These are phyloP conservation scores for Poa annua DNA, from an alignment of 176 grass and related monocot species.

Conservation along the genomic window DNA sequence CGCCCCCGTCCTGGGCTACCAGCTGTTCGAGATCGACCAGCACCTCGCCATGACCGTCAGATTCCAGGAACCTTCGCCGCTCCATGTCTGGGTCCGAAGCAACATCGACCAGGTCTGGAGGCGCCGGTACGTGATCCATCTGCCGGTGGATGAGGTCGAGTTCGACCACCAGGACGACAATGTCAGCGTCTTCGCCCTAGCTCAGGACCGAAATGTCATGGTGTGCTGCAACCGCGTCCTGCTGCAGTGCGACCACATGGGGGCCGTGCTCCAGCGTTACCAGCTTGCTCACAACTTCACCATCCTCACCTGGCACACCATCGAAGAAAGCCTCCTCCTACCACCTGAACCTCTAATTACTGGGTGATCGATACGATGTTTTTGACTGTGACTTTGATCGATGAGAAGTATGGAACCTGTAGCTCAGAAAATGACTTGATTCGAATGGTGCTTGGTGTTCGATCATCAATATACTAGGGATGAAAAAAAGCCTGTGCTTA, in stretches of 20 bases:
- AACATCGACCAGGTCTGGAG: not conserved
- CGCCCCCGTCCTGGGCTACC: not conserved
- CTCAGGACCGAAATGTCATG: not conserved
- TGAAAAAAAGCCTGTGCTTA: too few species aligned
- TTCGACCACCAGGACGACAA: not conserved
- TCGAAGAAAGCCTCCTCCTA: slow-evolving; percentile 1
- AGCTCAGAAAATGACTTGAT: too few species aligned
- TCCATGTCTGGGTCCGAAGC: not conserved
- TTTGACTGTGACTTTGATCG: not conserved
- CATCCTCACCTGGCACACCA: not conserved
- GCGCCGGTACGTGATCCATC: not conserved
- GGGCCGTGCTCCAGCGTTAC: not conserved
- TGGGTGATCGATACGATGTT: not conserved
- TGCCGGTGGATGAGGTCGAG: not conserved
- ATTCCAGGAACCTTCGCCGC: not conserved
- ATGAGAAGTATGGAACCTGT: too few species aligned
- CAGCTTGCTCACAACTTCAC: not conserved
- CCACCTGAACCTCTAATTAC: not conserved
- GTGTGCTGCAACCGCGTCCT: not conserved
- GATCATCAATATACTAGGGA: too few species aligned
- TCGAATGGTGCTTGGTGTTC: too few species aligned
- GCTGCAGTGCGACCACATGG: not conserved
- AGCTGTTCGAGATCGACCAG: not conserved
- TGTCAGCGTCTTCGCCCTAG: not conserved
- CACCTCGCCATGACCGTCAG: not conserved